Conservation (phyloP, 371 early-diverging fungal species). For the Thermomucor indicae-seudaticae region DNA sequence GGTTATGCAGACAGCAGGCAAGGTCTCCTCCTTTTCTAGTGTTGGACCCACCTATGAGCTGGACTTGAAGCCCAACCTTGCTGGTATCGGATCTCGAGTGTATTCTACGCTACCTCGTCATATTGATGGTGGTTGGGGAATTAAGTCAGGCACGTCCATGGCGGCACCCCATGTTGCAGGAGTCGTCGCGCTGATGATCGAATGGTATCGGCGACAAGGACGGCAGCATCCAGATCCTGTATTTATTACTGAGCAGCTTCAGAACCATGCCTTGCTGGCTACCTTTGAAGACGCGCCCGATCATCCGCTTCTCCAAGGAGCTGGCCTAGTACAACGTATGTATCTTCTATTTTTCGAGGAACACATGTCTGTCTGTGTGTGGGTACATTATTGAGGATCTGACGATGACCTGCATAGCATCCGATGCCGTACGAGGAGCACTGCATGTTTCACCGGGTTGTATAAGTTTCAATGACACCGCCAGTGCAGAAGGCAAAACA, state of each 20-base stretch:
- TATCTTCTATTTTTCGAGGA: not conserved
- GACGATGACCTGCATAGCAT: slow-evolving; percentile 34
- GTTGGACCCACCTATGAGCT: slow-evolving; percentile 40
- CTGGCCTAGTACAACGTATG: slow-evolving; percentile 69
- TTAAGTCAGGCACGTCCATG: slow-evolving; percentile 65
- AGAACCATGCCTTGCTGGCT: slow-evolving; percentile 48
- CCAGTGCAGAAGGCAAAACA: slow-evolving; percentile 19
- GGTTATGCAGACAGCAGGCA: slow-evolving; percentile 25
- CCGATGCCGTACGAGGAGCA: slow-evolving; percentile 48
- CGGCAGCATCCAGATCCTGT: not conserved
- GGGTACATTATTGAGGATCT: too few relatives aligned
- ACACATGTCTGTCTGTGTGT: not conserved
- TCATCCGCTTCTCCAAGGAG: slow-evolving; percentile 61
- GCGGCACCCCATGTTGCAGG: slow-evolving; percentile 77
- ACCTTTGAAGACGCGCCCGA: slow-evolving; percentile 20
- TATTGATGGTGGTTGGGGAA: slow-evolving; percentile 43
- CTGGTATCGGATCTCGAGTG: slow-evolving; percentile 67
- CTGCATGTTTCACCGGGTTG: slow-evolving; percentile 57
- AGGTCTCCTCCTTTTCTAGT: slow-evolving; percentile 49
- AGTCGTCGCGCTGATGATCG: slow-evolving; percentile 55
- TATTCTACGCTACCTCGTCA: slow-evolving; percentile 59
- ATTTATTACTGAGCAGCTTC: slow-evolving; percentile 34
- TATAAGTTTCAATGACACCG: slow-evolving; percentile 69
- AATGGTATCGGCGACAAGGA: slow-evolving; percentile 22
- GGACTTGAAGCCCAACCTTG: slow-evolving; percentile 51